Percentiles rank a stretch among this genome's conserved stretches.
Conservation (phyloP, 2,329 filamentous ascomycete species). For the Botryotinia globosa region DNA sequence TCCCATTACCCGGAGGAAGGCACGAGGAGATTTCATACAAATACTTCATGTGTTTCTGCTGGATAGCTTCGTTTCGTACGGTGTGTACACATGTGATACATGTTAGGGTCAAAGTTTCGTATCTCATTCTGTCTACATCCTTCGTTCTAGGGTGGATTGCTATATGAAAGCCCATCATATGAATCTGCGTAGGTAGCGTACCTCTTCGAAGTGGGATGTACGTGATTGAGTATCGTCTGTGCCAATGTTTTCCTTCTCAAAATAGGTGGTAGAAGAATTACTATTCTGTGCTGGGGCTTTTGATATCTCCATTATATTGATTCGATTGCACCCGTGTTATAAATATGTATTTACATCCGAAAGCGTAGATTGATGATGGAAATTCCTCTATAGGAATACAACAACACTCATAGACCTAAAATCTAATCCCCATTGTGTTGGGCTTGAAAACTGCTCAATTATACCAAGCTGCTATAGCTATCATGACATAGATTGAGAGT, state of each 20-base stretch:
- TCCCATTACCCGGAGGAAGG: no score
- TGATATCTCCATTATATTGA: neutral
- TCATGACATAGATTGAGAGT: conserved; percentile 1
- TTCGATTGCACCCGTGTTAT: neutral
- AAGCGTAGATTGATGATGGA: neutral
- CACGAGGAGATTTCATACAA: no score
- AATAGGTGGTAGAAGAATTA: no score
- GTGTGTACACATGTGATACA: neutral
- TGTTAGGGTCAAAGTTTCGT: no score
- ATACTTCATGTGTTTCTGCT: neutral
- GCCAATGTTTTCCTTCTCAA: no score
- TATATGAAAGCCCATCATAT: no score
- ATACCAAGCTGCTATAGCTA: conserved; percentile 11
- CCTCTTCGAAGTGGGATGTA: no score
- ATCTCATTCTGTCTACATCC: no score
- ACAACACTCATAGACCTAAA: neutral
- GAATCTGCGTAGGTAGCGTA: no score
- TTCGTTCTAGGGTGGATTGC: no score
- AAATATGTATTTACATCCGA: neutral
- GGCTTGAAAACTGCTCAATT: neutral
- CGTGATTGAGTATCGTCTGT: no score
- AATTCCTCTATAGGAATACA: neutral
- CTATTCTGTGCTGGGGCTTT: no score
- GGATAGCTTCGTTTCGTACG: neutral
- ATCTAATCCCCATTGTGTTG: neutral